These are phyloP conservation scores for Lachnellula cervina DNA, from an alignment of 2,329 filamentous ascomycete species.

Conservation along the genomic window DNA sequence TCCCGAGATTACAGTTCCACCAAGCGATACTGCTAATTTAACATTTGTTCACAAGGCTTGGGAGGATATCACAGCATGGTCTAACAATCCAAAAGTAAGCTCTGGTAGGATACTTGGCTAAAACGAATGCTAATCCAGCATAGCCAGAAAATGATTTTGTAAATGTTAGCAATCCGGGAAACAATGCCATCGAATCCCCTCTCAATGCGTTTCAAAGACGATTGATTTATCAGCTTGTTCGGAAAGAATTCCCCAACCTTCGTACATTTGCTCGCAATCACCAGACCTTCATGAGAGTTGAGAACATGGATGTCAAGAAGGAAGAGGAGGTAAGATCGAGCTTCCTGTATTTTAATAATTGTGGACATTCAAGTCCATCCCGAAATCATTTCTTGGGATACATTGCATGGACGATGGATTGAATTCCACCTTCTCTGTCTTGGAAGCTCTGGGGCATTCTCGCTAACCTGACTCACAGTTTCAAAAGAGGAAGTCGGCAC, in stretches of 20 bases:
- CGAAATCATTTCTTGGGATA: not conserved
- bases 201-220: conserved; percentile 58
- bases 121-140: not conserved
- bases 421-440: too few relatives aligned
- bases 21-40: conserved; percentile 19
- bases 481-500: conserved; percentile 10
- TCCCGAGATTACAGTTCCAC: conserved; percentile 23
- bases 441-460: too few relatives aligned
- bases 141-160: conserved; percentile 34
- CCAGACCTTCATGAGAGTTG: conserved; percentile 30
- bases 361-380: not conserved
- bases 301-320: conserved; percentile 19
- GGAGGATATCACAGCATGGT: conserved; percentile 24
- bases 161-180: conserved; percentile 38
- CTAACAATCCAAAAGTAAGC: conserved; percentile 19
- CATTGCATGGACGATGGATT: too few relatives aligned
- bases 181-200: conserved; percentile 18
- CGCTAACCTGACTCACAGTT: conserved; percentile 3
- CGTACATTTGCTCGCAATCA: conserved; percentile 22
- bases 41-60: conserved; percentile 24
- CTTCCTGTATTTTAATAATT: not conserved
- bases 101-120: not conserved
- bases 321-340: conserved; percentile 23
- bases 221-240: conserved; percentile 61
- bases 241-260: conserved; percentile 48